Evolutionary conservation across 2,329 filamentous ascomycete species (phyloP).

Genomic region (Hypoxylon sp.): DNA sequence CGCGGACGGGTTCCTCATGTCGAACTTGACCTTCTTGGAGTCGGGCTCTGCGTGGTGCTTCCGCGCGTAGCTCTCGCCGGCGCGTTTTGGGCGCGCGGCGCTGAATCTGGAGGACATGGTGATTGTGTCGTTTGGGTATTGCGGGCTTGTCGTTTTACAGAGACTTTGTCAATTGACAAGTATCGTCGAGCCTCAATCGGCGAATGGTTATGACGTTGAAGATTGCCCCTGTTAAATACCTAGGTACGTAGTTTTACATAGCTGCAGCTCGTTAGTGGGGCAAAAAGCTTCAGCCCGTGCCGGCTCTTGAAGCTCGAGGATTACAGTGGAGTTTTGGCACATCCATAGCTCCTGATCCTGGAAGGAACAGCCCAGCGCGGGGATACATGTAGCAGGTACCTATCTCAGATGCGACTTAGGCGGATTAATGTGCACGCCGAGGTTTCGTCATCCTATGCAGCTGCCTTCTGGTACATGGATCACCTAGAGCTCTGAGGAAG

Average conservation of each 20-base stretch:
- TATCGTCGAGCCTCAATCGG: slow-evolving; percentile 22
- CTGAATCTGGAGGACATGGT: slow-evolving; percentile 69
- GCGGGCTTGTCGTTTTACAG: slow-evolving; percentile 8
- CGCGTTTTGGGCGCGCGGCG: slow-evolving; percentile 83
- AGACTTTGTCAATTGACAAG: slow-evolving; percentile 11
- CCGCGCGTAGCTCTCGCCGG: slow-evolving; percentile 83
- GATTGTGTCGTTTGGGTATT: slow-evolving; percentile 3
- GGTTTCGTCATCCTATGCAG: slow-evolving; percentile 41
- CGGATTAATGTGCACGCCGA: slow-evolving; percentile 37
- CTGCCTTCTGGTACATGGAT: slow-evolving; percentile 29
- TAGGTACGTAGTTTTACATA: slow-evolving; percentile 23
- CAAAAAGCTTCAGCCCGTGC: slow-evolving; percentile 14
- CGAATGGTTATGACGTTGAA: slow-evolving; percentile 47
- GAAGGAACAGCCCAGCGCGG: not conserved
- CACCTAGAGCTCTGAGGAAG: slow-evolving; percentile 30
- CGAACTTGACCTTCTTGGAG: slow-evolving; percentile 88
- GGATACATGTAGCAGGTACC: slow-evolving; percentile 2
- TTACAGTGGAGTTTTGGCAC: slow-evolving; percentile 23
- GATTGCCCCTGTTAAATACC: slow-evolving; percentile 40
- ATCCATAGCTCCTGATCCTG: not conserved
- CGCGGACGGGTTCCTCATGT: slow-evolving; percentile 92
- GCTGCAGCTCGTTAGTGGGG: slow-evolving; percentile 42
- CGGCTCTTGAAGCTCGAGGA: slow-evolving; percentile 3
- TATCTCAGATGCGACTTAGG: not conserved
- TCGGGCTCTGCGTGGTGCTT: slow-evolving; percentile 72